phyloP scores from a whole-genome alignment of 2,329 filamentous ascomycete species.

The Dothideomycetes sp. region DNA sequence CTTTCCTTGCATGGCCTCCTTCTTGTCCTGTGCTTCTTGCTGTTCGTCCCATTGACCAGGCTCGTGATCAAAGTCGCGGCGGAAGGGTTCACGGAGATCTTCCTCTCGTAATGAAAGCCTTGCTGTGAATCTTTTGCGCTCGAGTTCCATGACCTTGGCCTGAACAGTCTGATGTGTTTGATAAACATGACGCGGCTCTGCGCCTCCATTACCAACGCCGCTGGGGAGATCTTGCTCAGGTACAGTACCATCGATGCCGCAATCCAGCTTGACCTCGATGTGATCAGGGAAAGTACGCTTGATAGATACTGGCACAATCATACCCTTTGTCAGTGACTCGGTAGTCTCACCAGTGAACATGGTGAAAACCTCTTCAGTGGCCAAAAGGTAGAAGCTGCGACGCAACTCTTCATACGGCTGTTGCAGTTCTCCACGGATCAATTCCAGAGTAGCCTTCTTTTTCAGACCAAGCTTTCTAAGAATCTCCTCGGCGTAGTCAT shows the following conservation, averaged over 20 bases:
- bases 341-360: conserved; percentile 93
- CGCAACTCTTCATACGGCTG: conserved; percentile 91
- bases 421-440: conserved; percentile 86
- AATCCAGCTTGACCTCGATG: conserved; percentile 87
- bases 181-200: conserved; percentile 54
- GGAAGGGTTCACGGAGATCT: conserved; percentile 63
- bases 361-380: conserved; percentile 75
- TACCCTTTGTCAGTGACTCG: conserved; percentile 73
- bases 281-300: conserved; percentile 86
- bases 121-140: conserved; percentile 74
- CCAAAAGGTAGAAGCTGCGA: conserved; percentile 63
- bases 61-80: conserved; percentile 59
- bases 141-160: conserved; percentile 79
- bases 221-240: conserved; percentile 74
- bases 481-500: conserved; percentile 94
- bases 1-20: conserved; percentile 76
- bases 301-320: conserved; percentile 86
- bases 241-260: conserved; percentile 82
- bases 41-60: conserved; percentile 71
- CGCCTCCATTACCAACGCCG: conserved; percentile 54
- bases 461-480: conserved; percentile 87
- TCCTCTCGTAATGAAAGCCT: conserved; percentile 81
- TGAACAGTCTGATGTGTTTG: conserved; percentile 74
- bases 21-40: conserved; percentile 60
- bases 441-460: conserved; percentile 92